These are phyloP conservation scores for Blastocystis hominis DNA, from an alignment of 352 stramenopile species.

Conservation along the genomic window DNA sequence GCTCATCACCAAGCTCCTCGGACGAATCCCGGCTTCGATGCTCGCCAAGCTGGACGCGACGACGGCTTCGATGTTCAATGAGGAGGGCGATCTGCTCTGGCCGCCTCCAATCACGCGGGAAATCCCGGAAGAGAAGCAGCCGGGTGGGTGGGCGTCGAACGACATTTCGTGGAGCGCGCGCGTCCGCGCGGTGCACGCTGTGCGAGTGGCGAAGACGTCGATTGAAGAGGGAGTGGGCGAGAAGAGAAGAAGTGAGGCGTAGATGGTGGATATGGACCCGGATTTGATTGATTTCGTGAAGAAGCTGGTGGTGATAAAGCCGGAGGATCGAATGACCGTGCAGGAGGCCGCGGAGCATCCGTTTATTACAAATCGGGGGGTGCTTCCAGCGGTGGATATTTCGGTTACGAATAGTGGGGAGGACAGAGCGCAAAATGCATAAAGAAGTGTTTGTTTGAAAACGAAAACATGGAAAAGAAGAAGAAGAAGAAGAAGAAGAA, in stretches of 20 bases:
- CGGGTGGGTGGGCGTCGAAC: slow-evolving; percentile 33
- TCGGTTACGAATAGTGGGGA: slow-evolving; percentile 11
- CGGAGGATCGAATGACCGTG: slow-evolving; percentile 71
- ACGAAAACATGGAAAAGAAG: background rate
- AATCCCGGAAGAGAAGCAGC: slow-evolving; percentile 51
- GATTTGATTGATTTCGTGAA: slow-evolving; percentile 69
- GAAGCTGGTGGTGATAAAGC: slow-evolving; percentile 64
- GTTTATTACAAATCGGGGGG: slow-evolving; percentile 67
- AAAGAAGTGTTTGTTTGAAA: background rate
- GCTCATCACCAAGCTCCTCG: slow-evolving; percentile 48
- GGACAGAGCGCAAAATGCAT: background rate
- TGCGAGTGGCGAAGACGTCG: slow-evolving; percentile 40
- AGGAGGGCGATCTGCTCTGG: slow-evolving; percentile 33
- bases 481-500: background rate
- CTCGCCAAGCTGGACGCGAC: background rate
- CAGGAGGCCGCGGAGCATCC: slow-evolving; percentile 72
- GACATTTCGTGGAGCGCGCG: slow-evolving; percentile 56
- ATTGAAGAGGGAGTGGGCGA: slow-evolving; percentile 21
- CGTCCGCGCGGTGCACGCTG: background rate
- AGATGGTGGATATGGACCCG: slow-evolving; percentile 22
- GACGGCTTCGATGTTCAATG: slow-evolving; percentile 43
- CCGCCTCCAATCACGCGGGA: slow-evolving; percentile 50
- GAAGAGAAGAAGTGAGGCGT: background rate
- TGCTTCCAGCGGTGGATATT: slow-evolving; percentile 32
- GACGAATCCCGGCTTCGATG: slow-evolving; percentile 46